Percentiles rank a stretch among this genome's conserved stretches.
These are phyloP conservation scores for Benincasa hispida DNA, from an alignment of 306 rosid species.

Conservation along the genomic window DNA sequence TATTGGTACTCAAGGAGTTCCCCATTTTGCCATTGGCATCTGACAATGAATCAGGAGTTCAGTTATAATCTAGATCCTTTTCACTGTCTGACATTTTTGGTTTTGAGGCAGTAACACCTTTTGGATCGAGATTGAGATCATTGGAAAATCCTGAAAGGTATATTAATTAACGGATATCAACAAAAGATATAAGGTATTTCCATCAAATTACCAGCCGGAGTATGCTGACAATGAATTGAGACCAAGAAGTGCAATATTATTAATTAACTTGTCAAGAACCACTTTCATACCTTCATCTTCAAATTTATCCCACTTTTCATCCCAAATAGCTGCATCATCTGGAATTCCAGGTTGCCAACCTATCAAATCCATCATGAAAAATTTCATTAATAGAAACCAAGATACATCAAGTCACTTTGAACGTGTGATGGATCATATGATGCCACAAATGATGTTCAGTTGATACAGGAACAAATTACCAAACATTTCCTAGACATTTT, in stretches of 20 bases:
- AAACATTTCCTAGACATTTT: background rate
- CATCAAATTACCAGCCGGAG: conserved; percentile 12
- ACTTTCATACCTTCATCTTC: conserved; percentile 70
- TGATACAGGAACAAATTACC: background rate
- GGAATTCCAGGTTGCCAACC: conserved; percentile 95
- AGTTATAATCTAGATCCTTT: conserved; percentile 35
- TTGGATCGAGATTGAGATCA: conserved; percentile 42
- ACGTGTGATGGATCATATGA: background rate
- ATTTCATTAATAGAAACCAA: conserved; percentile 16
- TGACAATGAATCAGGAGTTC: conserved; percentile 34
- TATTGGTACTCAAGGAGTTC: conserved; percentile 23
- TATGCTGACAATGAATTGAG: conserved; percentile 2
- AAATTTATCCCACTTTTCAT: conserved; percentile 99
- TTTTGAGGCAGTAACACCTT: conserved; percentile 21
- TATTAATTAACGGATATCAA: background rate
- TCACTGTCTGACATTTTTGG: conserved; percentile 29
- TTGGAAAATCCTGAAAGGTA: conserved; percentile 65
- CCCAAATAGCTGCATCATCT: conserved; percentile 81
- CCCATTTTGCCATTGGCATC: conserved; percentile 37
- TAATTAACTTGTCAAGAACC: background rate
- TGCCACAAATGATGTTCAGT: too few relatives aligned
- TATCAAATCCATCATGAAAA: conserved; percentile 22
- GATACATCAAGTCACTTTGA: conserved; percentile 1
- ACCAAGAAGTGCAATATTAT: background rate
- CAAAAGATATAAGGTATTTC: background rate